A percentile compares a stretch with the other conserved stretches of the same genome.
phyloP scores from a whole-genome alignment of 352 stramenopile genomes.

The Nannochloropsis limnetica region DNA sequence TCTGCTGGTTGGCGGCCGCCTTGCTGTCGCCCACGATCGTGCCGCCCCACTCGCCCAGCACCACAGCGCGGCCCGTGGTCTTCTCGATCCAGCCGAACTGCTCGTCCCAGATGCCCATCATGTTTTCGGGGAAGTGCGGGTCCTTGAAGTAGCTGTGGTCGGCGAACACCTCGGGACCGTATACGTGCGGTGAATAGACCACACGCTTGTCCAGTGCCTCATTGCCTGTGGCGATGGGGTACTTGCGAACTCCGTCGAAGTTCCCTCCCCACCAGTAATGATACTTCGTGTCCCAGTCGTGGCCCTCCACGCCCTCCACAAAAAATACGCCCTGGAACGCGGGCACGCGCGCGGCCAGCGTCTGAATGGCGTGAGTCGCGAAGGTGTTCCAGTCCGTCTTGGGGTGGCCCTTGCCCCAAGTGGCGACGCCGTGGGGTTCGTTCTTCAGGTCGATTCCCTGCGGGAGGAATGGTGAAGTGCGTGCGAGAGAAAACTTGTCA shows the following conservation, averaged over 20 bases:
- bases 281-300: neutral
- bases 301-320: neutral
- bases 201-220: slow-evolving; percentile 1
- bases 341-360: neutral
- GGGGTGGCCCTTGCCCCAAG: slow-evolving; percentile 2
- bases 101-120: slow-evolving; percentile 14
- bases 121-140: slow-evolving; percentile 12
- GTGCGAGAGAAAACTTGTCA: neutral
- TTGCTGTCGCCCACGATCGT: slow-evolving; percentile 1
- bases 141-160: neutral
- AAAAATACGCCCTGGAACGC: neutral
- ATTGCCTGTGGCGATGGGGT: slow-evolving; percentile 3
- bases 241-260: neutral
- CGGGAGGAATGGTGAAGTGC: neutral
- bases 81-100: slow-evolving; percentile 32
- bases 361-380: slow-evolving; percentile 13
- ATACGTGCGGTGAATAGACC: neutral
- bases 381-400: slow-evolving; percentile 32
- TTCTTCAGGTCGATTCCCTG: slow-evolving; percentile 28
- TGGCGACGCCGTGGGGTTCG: slow-evolving; percentile 13
- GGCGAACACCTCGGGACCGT: neutral
- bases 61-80: neutral
- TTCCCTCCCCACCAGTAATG: slow-evolving; percentile 15
- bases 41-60: neutral
- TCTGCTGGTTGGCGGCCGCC: slow-evolving; percentile 25